Evolutionary conservation across 495 filamentous ascomycete genomes (phyloP).

Genomic region (Neurospora sp.): DNA sequence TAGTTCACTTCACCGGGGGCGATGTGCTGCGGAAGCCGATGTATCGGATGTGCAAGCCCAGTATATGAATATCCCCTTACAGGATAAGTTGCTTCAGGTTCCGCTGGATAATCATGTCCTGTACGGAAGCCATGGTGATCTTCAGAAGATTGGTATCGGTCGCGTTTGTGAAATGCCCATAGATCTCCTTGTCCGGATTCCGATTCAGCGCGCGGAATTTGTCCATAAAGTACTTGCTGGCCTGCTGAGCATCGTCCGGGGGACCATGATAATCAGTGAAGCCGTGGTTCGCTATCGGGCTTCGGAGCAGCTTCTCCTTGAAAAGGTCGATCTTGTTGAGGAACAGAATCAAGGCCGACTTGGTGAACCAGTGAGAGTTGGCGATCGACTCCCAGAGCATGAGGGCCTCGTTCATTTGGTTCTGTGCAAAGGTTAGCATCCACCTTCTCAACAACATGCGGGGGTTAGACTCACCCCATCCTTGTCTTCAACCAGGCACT

Average conservation of each 20-base stretch:
- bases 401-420: slow-evolving; percentile 99
- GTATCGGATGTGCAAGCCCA: background rate
- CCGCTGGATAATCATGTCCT: slow-evolving; percentile 98
- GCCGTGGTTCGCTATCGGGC: slow-evolving; percentile 71
- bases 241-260: slow-evolving; percentile 43
- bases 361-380: slow-evolving; percentile 96
- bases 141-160: slow-evolving; percentile 93
- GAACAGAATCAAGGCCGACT: slow-evolving; percentile 93
- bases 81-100: slow-evolving; percentile 92
- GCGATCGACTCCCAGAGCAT: slow-evolving; percentile 97
- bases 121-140: slow-evolving; percentile 93
- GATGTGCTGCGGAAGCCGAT: background rate
- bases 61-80: slow-evolving; percentile 38
- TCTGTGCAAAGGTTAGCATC: slow-evolving; percentile 46
- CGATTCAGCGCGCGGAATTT: slow-evolving; percentile 82
- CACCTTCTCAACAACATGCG: background rate
- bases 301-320: slow-evolving; percentile 72
- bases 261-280: slow-evolving; percentile 80
- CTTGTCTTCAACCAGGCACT: slow-evolving; percentile 94
- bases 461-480: slow-evolving; percentile 62
- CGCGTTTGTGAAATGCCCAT: slow-evolving; percentile 88
- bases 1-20: background rate
- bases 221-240: slow-evolving; percentile 78
- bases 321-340: slow-evolving; percentile 99
- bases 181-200: slow-evolving; percentile 78